Percentiles rank a stretch among this genome's conserved stretches.
Evolutionary conservation across 164 flowering plant genomes (phyloP).

Genomic region (Buxus sempervirens): DNA sequence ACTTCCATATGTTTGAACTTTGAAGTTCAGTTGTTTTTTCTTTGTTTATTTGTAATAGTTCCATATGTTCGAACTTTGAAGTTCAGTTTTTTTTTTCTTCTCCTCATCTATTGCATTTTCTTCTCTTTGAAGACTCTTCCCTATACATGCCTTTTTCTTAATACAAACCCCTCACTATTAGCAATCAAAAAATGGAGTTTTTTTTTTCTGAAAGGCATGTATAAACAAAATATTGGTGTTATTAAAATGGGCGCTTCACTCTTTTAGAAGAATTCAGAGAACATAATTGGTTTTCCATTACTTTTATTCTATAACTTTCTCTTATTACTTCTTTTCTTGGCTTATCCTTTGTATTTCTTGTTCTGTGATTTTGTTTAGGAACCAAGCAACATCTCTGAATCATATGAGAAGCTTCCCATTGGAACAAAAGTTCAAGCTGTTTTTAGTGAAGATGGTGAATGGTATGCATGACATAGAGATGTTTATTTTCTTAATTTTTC

Average conservation of each 20-base stretch:
- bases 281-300: background rate
- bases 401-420: conserved; percentile 43
- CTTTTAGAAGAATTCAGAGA: background rate
- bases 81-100: no score
- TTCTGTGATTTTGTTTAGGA: conserved; percentile 27
- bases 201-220: no score
- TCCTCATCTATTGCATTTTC: no score
- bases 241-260: background rate
- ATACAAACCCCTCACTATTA: no score
- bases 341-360: background rate
- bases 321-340: background rate
- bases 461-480: conserved; percentile 41
- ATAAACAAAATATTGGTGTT: no score
- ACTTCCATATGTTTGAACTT: no score
- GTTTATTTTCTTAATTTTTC: background rate
- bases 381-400: conserved; percentile 23
- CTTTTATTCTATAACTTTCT: background rate
- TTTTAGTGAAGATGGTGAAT: conserved; percentile 98
- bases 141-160: no score
- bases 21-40: no score
- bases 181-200: no score
- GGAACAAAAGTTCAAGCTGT: conserved; percentile 95
- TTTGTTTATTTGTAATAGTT: no score
- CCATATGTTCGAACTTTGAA: no score
- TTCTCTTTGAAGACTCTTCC: no score